These are phyloP conservation scores for Nidularia pulvinata DNA, from an alignment of 768 basidiomycete genomes.

Conservation along the genomic window DNA sequence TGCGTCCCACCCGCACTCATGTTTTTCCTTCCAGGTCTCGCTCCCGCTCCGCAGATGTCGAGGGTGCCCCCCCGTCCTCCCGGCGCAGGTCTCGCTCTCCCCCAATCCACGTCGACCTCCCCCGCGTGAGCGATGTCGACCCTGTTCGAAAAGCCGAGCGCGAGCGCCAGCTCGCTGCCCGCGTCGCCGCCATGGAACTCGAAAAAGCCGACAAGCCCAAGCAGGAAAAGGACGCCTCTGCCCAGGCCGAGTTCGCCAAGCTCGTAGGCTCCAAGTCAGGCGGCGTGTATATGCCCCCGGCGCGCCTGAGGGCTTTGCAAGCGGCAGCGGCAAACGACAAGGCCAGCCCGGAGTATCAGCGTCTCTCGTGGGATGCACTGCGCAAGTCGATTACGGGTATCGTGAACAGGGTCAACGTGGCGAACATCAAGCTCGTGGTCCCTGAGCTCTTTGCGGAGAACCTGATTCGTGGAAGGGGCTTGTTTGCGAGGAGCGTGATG, in stretches of 20 bases:
- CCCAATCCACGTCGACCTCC: slow-evolving; percentile 22
- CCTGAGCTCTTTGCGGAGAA: slow-evolving; percentile 95
- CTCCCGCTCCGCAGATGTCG: slow-evolving; percentile 40
- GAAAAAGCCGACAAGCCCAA: slow-evolving; percentile 41
- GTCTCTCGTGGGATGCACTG: slow-evolving; percentile 96
- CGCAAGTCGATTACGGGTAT: slow-evolving; percentile 99
- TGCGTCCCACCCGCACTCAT: not conserved
- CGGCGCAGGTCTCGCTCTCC: slow-evolving; percentile 47
- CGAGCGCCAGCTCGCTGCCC: slow-evolving; percentile 76
- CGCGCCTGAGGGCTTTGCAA: slow-evolving; percentile 88
- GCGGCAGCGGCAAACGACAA: slow-evolving; percentile 83
- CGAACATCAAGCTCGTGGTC: slow-evolving; percentile 93
- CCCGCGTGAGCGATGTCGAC: slow-evolving; percentile 67
- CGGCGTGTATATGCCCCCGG: slow-evolving; percentile 97
- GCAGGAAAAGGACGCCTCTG: slow-evolving; percentile 54
- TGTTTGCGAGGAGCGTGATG: slow-evolving; percentile 96
- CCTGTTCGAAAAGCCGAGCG: slow-evolving; percentile 75
- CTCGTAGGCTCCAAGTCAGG: slow-evolving; percentile 81
- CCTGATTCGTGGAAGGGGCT: slow-evolving; percentile 88
- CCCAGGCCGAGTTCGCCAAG: slow-evolving; percentile 89
- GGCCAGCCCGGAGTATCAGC: slow-evolving; percentile 85
- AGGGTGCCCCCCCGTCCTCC: slow-evolving; percentile 38
- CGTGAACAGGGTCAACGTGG: slow-evolving; percentile 97
- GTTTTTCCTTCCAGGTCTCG: slow-evolving; percentile 34
- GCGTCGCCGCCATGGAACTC: slow-evolving; percentile 70